Evolutionary conservation across 495 filamentous ascomycete species (phyloP).

Genomic region (Aspergillus saccharolyticus): DNA sequence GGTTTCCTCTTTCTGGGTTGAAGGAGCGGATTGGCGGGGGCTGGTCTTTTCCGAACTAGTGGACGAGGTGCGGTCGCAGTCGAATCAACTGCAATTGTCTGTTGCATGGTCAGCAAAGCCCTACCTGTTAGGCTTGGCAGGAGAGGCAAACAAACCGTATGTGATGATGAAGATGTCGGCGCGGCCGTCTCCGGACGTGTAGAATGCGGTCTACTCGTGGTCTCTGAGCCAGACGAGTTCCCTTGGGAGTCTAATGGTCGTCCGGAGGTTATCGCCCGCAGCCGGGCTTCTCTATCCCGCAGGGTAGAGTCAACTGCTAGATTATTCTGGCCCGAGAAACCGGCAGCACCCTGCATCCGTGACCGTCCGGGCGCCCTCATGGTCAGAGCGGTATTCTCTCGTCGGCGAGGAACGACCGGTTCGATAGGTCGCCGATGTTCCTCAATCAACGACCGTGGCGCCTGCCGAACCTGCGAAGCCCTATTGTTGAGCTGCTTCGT

Average conservation of each 20-base stretch:
- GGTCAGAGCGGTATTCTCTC: background rate
- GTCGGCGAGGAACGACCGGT: constrained; percentile 10
- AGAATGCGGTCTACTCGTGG: background rate
- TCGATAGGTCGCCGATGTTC: constrained; percentile 33
- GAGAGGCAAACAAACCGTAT: constrained; percentile 1
- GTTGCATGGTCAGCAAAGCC: background rate
- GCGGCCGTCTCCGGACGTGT: background rate
- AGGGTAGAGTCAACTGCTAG: constrained; percentile 15
- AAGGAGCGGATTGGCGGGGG: constrained; percentile 34
- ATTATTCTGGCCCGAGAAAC: constrained; percentile 4
- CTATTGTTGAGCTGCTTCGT: constrained; percentile 36
- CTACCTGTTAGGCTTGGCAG: background rate
- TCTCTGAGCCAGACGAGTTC: background rate
- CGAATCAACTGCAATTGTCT: background rate
- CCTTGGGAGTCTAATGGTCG: constrained; percentile 13
- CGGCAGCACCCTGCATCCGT: constrained; percentile 2
- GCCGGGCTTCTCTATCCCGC: constrained; percentile 28
- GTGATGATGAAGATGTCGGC: too few species aligned
- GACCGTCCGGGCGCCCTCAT: constrained; percentile 24
- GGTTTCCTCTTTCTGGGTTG: constrained; percentile 35
- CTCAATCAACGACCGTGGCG: constrained; percentile 40
- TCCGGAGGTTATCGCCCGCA: constrained; percentile 27
- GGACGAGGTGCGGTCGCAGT: constrained; percentile 12
- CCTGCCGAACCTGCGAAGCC: constrained; percentile 33
- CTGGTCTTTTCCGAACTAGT: constrained; percentile 29